Evolutionary conservation across 1,139 yeast genomes (phyloP).

Genomic region (Entelexis sorbosivorans): DNA sequence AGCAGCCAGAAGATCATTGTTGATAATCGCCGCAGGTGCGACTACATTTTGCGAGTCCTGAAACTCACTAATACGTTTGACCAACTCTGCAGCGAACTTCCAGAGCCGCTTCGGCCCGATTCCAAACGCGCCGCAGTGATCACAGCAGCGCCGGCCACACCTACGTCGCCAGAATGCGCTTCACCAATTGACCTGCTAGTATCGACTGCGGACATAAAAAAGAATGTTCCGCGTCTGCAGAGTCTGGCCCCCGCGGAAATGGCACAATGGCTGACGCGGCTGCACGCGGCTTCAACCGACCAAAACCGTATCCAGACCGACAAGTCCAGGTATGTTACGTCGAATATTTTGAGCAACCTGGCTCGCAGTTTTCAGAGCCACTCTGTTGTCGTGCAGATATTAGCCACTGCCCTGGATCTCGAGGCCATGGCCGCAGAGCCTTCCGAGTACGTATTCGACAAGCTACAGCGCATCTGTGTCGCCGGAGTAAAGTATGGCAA

Average conservation of each 20-base stretch:
- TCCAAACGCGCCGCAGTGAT: too few relatives aligned
- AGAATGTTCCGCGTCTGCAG: neutral
- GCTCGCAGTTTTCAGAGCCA: conserved; percentile 5
- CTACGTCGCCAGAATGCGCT: too few relatives aligned
- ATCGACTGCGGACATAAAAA: neutral
- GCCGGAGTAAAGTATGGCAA: neutral
- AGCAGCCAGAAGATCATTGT: neutral
- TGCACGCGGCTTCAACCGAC: neutral
- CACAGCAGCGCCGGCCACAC: too few relatives aligned
- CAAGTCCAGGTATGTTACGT: neutral
- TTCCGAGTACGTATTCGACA: conserved; percentile 1
- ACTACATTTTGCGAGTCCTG: neutral
- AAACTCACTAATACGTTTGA: neutral
- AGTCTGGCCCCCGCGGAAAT: neutral
- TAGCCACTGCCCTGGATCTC: conserved; percentile 10
- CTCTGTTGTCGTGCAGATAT: conserved; percentile 6
- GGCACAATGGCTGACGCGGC: neutral
- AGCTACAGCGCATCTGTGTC: conserved; percentile 1
- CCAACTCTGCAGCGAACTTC: neutral
- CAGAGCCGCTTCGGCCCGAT: neutral
- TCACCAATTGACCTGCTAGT: neutral
- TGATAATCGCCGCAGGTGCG: neutral
- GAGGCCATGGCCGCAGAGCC: conserved; percentile 7
- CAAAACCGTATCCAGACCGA: neutral
- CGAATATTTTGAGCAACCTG: conserved; percentile 9